phyloP scores from a whole-genome alignment of 2,329 filamentous ascomycete genomes.

The Ceratocystis ficicola region DNA sequence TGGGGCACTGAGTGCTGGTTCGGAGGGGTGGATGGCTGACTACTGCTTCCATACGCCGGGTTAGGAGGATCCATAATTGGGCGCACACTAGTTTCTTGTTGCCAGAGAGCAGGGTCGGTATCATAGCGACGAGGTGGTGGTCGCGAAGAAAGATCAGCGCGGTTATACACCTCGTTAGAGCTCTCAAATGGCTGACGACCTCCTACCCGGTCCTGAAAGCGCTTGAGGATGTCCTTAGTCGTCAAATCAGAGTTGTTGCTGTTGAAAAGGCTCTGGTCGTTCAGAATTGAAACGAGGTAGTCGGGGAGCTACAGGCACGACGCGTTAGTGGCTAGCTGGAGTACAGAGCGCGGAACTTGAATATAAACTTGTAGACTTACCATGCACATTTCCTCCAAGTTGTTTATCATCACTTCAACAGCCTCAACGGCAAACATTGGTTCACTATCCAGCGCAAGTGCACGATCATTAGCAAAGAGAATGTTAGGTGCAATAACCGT shows the following conservation, averaged over 20 bases:
- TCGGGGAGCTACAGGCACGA: conserved; percentile 61
- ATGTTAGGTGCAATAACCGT: conserved; percentile 97
- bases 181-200: conserved; percentile 46
- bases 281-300: conserved; percentile 74
- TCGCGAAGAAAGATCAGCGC: conserved; percentile 45
- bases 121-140: conserved; percentile 57
- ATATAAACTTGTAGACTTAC: conserved; percentile 43
- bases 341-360: not conserved
- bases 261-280: conserved; percentile 63
- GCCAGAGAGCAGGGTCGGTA: conserved; percentile 73
- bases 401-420: conserved; percentile 78
- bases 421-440: conserved; percentile 90
- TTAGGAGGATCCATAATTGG: conserved; percentile 51
- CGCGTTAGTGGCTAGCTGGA: conserved; percentile 23
- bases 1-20: conserved; percentile 22
- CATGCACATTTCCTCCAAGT: conserved; percentile 94
- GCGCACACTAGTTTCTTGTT: conserved; percentile 72
- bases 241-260: conserved; percentile 76
- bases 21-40: conserved; percentile 21
- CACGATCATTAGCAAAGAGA: conserved; percentile 58
- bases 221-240: conserved; percentile 91
- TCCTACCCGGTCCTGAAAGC: conserved; percentile 67
- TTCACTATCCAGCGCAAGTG: conserved; percentile 62
- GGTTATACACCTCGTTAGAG: conserved; percentile 44
- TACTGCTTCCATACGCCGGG: conserved; percentile 24